A percentile compares a stretch with the other conserved stretches of the same genome.
These are phyloP conservation scores for Neofusicoccum umdonicola DNA, from an alignment of 2,329 filamentous ascomycete species.

Conservation along the genomic window DNA sequence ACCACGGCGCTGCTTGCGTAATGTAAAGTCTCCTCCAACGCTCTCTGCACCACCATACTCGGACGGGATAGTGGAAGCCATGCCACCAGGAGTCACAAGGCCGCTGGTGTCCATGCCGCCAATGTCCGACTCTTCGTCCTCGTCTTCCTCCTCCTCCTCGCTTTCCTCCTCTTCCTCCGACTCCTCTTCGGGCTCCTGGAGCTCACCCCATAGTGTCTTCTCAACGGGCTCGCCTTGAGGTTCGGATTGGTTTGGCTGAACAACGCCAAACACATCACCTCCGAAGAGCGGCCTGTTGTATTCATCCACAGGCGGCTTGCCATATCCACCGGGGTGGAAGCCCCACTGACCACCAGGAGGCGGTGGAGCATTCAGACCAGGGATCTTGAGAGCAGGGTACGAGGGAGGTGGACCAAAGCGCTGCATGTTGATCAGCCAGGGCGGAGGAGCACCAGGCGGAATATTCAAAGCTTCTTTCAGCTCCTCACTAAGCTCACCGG, in stretches of 20 bases:
- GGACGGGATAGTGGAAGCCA: conserved; percentile 76
- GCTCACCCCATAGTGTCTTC: conserved; percentile 84
- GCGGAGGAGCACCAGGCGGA: conserved; percentile 85
- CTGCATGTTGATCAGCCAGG: conserved; percentile 97
- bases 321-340: conserved; percentile 92
- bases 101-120: conserved; percentile 59
- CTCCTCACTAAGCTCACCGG: conserved; percentile 85
- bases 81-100: conserved; percentile 75
- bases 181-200: conserved; percentile 65
- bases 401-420: conserved; percentile 89
- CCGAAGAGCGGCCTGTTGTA: conserved; percentile 88
- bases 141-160: conserved; percentile 68
- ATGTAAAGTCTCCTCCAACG: conserved; percentile 81
- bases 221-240: conserved; percentile 74
- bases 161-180: conserved; percentile 59
- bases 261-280: conserved; percentile 88
- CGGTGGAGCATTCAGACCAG: conserved; percentile 89
- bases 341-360: conserved; percentile 90
- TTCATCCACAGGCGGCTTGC: conserved; percentile 92
- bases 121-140: conserved; percentile 62
- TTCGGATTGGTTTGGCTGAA: conserved; percentile 60
- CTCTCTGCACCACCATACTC: conserved; percentile 75
- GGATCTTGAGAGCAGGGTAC: conserved; percentile 92
- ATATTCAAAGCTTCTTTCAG: conserved; percentile 92
- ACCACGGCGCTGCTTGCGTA: conserved; percentile 81